Base-by-base conservation (phyloP, 768 basidiomycete species). In the Hygrocybe punicea region DNA sequence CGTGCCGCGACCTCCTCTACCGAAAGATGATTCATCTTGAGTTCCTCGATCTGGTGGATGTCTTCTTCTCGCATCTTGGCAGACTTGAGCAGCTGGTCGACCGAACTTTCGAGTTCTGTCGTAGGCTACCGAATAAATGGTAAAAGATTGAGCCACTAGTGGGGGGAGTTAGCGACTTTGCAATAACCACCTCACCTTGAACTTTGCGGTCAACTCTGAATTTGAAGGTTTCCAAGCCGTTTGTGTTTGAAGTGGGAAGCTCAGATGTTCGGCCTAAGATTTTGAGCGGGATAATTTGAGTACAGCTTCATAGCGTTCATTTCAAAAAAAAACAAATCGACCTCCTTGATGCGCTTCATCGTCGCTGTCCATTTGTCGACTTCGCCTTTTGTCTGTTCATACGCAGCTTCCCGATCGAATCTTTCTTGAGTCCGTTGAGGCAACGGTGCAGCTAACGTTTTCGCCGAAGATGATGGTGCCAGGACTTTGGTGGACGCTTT, bases 331-430 rank as follows among this genome's bases (percentile, higher is more conserved):
- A 29, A 29, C 8, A 29, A 7, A 52, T 46, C n/a, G n/a, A 89
- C 91, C 76, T 98, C 92, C 61, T 87, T 86, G 62, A 99, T 93
- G 19, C 84, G 82, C 70, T 89, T 91, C 88, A 98, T 96, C 3
- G 92, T 91, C 5, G 83, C 85, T 24, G 83, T 83, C 97, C 96
- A 98, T 76, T 96, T 97, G 60, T 90, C 84, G 2, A 96, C 88
- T 69, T 98, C 95, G 60, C 83, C 81, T 67, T 91, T 93, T 4
- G 95, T 98, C 71, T 90, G 82, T 64, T 94, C 93, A 67, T 96
- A 97, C 0, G 96, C 96, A 7, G 94, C 96, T 67, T 93, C 86
- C 49, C 96, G 86, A 62, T 97, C 93, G 1, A 98, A 75, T 44
- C 90, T 86, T 59, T 97, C 94, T 68, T 97, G 91, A 0, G 87